phyloP scores from a whole-genome alignment of 1,139 yeast genomes.

The Magnusiomyces suaveolens region DNA sequence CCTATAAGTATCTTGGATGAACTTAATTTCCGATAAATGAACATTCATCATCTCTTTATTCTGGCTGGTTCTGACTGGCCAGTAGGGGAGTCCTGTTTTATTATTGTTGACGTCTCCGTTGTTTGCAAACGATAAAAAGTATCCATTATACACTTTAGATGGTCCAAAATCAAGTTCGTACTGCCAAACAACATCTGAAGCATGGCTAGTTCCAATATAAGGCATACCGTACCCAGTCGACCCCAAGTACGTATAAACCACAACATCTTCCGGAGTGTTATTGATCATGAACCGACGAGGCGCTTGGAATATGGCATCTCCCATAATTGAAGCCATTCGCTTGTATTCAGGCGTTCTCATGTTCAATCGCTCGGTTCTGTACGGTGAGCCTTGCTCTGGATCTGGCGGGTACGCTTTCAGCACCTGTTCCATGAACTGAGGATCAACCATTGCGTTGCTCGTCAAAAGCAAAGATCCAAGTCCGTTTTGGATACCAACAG shows the following conservation, averaged over 20 bases:
- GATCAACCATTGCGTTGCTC: background rate
- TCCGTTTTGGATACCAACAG: background rate
- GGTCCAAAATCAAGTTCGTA: conserved; percentile 5
- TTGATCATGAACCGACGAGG: conserved; percentile 16
- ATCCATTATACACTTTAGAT: conserved; percentile 13
- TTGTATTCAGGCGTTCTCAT: conserved; percentile 17
- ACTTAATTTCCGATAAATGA: background rate
- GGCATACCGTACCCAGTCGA: conserved; percentile 4
- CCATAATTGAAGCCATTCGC: conserved; percentile 18
- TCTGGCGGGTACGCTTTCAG: conserved; percentile 16
- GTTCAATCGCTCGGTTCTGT: conserved; percentile 16
- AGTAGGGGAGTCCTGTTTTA: background rate
- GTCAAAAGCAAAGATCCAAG: background rate
- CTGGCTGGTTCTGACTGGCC: background rate
- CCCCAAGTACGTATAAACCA: background rate
- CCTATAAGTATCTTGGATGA: background rate
- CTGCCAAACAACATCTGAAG: conserved; percentile 7
- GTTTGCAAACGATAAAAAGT: conserved; percentile 18
- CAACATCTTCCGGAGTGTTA: background rate
- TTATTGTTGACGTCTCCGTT: conserved; percentile 13
- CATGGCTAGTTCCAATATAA: conserved; percentile 6
- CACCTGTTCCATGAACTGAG: background rate
- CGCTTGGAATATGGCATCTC: conserved; percentile 19
- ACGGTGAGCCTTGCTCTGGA: conserved; percentile 20
- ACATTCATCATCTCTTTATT: background rate